Conservation (phyloP, 169 alveolate genomes). For the Plasmodium ovale region DNA sequence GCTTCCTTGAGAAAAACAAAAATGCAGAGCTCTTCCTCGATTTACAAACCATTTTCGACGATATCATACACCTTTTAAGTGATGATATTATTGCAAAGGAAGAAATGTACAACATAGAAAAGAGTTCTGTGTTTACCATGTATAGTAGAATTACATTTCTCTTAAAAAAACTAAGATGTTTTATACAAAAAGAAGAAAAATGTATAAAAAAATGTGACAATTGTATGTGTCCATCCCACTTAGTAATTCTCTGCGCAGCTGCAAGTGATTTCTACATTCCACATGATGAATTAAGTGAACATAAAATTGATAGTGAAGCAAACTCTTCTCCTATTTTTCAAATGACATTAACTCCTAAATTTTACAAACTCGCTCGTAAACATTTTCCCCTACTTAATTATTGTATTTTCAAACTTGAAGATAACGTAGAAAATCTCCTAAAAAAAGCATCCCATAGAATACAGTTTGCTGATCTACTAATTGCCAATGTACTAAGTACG, state of each 20-base stretch:
- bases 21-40: not conserved
- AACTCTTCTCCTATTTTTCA: not conserved
- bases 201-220: not conserved
- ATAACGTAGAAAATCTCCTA: conserved; percentile 1
- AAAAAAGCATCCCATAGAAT: conserved; percentile 29
- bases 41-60: not conserved
- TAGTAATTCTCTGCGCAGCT: conserved; percentile 88
- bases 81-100: not conserved
- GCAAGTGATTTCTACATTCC: conserved; percentile 92
- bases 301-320: conserved; percentile 48
- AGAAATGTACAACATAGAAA: not conserved
- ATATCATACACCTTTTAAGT: not conserved
- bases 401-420: conserved; percentile 56
- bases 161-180: too few relatives aligned
- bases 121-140: not conserved
- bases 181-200: too few relatives aligned
- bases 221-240: conserved; percentile 49
- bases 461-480: conserved; percentile 29
- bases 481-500: conserved; percentile 16
- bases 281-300: conserved; percentile 11
- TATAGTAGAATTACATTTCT: not conserved
- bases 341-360: conserved; percentile 38
- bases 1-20: not conserved
- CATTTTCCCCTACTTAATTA: conserved; percentile 21
- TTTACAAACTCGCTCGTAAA: conserved; percentile 19